Evolutionary conservation across 345 rosid species (phyloP).

Genomic region (Euphorbia tirucalli): DNA sequence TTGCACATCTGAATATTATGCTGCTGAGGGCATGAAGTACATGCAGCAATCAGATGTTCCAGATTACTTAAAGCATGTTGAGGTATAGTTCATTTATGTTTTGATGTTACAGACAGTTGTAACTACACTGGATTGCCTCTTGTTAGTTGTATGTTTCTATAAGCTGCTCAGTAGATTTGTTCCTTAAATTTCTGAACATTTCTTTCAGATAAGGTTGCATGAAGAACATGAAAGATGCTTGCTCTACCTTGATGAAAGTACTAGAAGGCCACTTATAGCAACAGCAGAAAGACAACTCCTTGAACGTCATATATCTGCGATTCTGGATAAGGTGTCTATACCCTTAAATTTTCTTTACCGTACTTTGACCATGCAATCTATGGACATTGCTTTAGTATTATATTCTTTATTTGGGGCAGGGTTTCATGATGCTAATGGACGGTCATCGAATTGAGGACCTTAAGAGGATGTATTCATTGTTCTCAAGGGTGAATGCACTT

Average conservation of each 20-base stretch:
- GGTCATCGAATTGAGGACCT: conserved; percentile 92
- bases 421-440: conserved; percentile 85
- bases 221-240: conserved; percentile 97
- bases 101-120: conserved; percentile 1
- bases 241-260: conserved; percentile 77
- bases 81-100: conserved; percentile 47
- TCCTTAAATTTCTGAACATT: conserved; percentile 8
- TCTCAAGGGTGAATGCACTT: conserved; percentile 80
- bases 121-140: background rate
- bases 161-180: background rate
- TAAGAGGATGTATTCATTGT: conserved; percentile 70
- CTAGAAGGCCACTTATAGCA: conserved; percentile 81
- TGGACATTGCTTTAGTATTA: conserved; percentile 1
- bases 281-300: conserved; percentile 87
- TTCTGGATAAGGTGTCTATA: conserved; percentile 82
- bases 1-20: conserved; percentile 92
- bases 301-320: conserved; percentile 74
- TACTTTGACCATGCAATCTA: conserved; percentile 1
- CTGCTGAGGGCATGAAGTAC: conserved; percentile 92
- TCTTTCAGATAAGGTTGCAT: conserved; percentile 77
- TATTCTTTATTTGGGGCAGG: conserved; percentile 45
- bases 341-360: conserved; percentile 1
- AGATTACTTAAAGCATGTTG: conserved; percentile 95
- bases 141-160: background rate
- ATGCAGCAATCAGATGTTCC: conserved; percentile 99